Conservation (phyloP, 257 asterid genomes). For the Solanum etuberosum region DNA sequence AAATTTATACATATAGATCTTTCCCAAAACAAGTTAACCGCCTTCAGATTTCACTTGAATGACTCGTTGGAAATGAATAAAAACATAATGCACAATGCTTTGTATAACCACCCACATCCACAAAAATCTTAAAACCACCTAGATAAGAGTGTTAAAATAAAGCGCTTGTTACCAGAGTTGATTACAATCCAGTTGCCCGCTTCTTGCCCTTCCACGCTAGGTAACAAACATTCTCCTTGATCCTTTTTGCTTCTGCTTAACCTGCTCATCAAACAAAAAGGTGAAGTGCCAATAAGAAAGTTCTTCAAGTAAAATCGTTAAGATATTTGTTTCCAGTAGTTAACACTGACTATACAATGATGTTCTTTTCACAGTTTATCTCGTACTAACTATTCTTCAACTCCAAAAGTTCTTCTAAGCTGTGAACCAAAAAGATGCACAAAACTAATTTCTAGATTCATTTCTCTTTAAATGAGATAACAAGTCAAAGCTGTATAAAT, state of each 20-base stretch:
- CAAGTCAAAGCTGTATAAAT: background rate
- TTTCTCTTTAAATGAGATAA: background rate
- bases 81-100: background rate
- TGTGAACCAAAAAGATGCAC: background rate
- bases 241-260: slow-evolving; percentile 92
- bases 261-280: slow-evolving; percentile 37
- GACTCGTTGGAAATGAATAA: background rate
- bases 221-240: slow-evolving; percentile 69
- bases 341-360: background rate
- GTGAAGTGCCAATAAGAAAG: background rate
- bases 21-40: background rate
- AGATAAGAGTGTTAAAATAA: background rate
- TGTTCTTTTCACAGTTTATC: background rate
- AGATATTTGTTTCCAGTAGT: background rate
- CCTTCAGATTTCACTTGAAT: background rate
- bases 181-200: slow-evolving; percentile 93
- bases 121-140: background rate
- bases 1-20: background rate
- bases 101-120: background rate
- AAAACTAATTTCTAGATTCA: background rate
- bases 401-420: background rate
- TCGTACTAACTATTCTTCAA: background rate
- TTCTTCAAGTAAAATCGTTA: background rate
- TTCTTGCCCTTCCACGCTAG: slow-evolving; percentile 86
- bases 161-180: slow-evolving; percentile 53